Conservation (phyloP, 768 basidiomycete species). For the Thelephora ganbajun region DNA sequence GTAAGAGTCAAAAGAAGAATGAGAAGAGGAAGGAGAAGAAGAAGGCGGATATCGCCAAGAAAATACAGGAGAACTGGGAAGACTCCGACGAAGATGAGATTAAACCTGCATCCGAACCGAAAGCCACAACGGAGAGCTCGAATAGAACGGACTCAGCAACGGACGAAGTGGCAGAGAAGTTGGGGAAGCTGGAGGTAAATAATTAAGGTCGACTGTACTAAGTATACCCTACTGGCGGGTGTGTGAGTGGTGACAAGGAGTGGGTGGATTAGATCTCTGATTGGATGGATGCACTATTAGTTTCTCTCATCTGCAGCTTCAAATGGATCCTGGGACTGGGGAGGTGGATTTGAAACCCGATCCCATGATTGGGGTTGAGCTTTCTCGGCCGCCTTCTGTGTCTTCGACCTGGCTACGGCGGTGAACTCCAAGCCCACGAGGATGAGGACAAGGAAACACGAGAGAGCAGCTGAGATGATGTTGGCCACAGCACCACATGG, state of each 20-base stretch:
- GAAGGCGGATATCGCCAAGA: constrained; percentile 31
- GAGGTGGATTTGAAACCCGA: too few species aligned
- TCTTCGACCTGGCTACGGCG: constrained; percentile 17
- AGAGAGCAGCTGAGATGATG: constrained; percentile 35
- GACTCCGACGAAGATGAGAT: constrained; percentile 45
- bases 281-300: too few species aligned
- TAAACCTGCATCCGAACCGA: constrained; percentile 8
- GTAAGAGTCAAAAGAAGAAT: constrained; percentile 54
- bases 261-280: too few species aligned
- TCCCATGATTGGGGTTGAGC: background rate
- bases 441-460: constrained; percentile 54
- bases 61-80: constrained; percentile 69
- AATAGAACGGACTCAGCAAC: constrained; percentile 13
- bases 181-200: constrained; percentile 48
- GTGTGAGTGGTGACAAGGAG: background rate
- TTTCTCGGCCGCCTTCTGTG: constrained; percentile 14
- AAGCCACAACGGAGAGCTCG: constrained; percentile 11
- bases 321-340: too few species aligned
- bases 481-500: background rate
- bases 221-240: constrained; percentile 4
- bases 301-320: too few species aligned
- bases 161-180: constrained; percentile 29
- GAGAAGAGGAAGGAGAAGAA: constrained; percentile 70
- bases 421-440: constrained; percentile 59
- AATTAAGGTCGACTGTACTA: constrained; percentile 9